Evolutionary conservation across 2,329 filamentous ascomycete genomes (phyloP).

Genomic region (Coniochaeta sp.): DNA sequence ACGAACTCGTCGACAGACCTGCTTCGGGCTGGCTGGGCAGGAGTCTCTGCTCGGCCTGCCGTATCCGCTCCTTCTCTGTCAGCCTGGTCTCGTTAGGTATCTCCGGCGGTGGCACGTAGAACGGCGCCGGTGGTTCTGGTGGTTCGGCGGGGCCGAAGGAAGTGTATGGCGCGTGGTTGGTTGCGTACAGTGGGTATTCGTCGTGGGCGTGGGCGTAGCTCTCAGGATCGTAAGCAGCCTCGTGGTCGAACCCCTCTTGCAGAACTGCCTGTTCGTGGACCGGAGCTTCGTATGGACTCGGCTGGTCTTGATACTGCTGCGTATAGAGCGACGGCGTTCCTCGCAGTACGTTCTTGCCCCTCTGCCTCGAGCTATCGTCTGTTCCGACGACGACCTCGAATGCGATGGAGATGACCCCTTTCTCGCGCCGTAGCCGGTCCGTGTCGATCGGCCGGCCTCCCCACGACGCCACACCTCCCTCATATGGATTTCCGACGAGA

Average conservation of each 20-base stretch:
- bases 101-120: slow-evolving; percentile 52
- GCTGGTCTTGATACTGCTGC: slow-evolving; percentile 13
- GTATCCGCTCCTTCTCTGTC: slow-evolving; percentile 75
- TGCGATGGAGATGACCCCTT: slow-evolving; percentile 79
- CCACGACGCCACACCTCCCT: slow-evolving; percentile 38
- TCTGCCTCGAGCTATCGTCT: slow-evolving; percentile 58
- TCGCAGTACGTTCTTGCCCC: slow-evolving; percentile 23
- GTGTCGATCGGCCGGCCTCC: slow-evolving; percentile 77
- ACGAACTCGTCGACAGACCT: slow-evolving; percentile 29
- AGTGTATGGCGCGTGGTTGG: slow-evolving; percentile 15
- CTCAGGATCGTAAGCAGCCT: slow-evolving; percentile 12
- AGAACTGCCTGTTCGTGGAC: slow-evolving; percentile 14
- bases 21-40: slow-evolving; percentile 68
- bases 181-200: not conserved
- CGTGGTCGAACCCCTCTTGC: slow-evolving; percentile 10
- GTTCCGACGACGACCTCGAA: slow-evolving; percentile 88
- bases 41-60: slow-evolving; percentile 68
- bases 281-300: slow-evolving; percentile 6
- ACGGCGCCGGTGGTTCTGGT: slow-evolving; percentile 27
- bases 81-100: slow-evolving; percentile 52
- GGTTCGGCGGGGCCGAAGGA: slow-evolving; percentile 21
- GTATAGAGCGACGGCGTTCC: slow-evolving; percentile 12
- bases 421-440: slow-evolving; percentile 75
- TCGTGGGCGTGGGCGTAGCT: slow-evolving; percentile 6
- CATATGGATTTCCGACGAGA: slow-evolving; percentile 21